These are phyloP conservation scores for Euphorbia corollata DNA, from an alignment of 441 rosid genomes.

Conservation along the genomic window DNA sequence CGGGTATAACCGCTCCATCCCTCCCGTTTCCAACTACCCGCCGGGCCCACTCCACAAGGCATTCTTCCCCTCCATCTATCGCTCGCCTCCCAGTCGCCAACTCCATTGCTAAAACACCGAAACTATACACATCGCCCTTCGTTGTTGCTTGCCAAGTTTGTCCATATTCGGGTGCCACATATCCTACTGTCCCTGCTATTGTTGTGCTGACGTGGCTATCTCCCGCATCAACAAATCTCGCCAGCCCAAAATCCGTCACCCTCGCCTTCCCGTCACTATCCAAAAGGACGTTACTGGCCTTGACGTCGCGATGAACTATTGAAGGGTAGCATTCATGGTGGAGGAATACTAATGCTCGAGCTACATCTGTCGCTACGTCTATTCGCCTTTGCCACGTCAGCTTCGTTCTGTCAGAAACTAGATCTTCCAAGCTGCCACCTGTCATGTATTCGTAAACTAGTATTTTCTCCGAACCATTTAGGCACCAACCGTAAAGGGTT, in stretches of 20 bases:
- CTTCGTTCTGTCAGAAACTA: constrained; percentile 44
- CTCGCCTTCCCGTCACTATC: constrained; percentile 59
- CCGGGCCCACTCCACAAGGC: constrained; percentile 75
- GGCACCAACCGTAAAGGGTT: constrained; percentile 84
- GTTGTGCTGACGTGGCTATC: constrained; percentile 82
- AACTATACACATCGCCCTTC: constrained; percentile 88
- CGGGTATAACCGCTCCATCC: constrained; percentile 31
- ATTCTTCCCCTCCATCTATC: constrained; percentile 82
- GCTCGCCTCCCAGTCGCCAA: constrained; percentile 84
- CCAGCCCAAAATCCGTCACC: constrained; percentile 85
- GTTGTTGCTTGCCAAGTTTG: constrained; percentile 89
- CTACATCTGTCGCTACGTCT: constrained; percentile 60
- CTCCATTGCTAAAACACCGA: constrained; percentile 75
- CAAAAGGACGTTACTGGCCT: constrained; percentile 81
- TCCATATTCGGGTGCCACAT: constrained; percentile 90
- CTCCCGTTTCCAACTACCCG: constrained; percentile 43
- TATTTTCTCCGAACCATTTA: constrained; percentile 61
- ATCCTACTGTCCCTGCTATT: constrained; percentile 84
- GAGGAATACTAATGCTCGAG: constrained; percentile 60
- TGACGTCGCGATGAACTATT: constrained; percentile 84
- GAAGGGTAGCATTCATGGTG: constrained; percentile 88
- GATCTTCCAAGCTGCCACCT: constrained; percentile 82
- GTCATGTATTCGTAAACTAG: constrained; percentile 80
- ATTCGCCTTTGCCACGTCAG: constrained; percentile 59
- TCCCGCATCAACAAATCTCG: constrained; percentile 62